Conservation (phyloP, 2,329 filamentous ascomycete species). For the Colletotrichum higginsianum region DNA sequence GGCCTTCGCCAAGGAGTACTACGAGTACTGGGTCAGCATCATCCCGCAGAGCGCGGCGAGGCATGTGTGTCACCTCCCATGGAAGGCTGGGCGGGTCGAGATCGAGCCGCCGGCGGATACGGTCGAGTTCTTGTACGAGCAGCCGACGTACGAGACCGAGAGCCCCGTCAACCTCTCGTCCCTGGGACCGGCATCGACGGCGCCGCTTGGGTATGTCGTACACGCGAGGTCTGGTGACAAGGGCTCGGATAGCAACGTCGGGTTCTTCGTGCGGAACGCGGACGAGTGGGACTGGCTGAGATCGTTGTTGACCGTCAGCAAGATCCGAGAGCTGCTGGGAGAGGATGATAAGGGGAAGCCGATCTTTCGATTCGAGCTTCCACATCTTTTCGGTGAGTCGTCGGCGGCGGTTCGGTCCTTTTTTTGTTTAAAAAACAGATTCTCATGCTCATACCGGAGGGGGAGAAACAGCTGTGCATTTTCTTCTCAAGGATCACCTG, state of each 20-base stretch:
- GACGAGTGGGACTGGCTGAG: constrained; percentile 50
- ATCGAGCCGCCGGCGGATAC: constrained; percentile 46
- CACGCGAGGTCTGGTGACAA: constrained; percentile 58
- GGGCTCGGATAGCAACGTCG: constrained; percentile 54
- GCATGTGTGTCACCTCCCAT: constrained; percentile 46
- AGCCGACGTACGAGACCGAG: constrained; percentile 48
- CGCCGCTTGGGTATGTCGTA: constrained; percentile 51
- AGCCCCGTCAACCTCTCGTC: constrained; percentile 45
- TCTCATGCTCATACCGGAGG: too few species aligned
- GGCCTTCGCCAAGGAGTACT: constrained; percentile 47
- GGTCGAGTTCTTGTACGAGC: constrained; percentile 45
- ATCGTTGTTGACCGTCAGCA: constrained; percentile 56
- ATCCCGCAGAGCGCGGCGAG: constrained; percentile 46
- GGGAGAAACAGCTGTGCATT: constrained; percentile 48
- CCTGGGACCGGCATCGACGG: constrained; percentile 48
- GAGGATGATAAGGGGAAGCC: constrained; percentile 54
- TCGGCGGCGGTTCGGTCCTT: not conserved
- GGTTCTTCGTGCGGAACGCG: constrained; percentile 44
- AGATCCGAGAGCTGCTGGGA: constrained; percentile 55
- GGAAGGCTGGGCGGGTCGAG: constrained; percentile 39
- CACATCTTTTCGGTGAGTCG: constrained; percentile 43
- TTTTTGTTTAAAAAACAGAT: not conserved
- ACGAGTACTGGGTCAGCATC: constrained; percentile 46
- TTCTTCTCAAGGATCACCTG: constrained; percentile 60
- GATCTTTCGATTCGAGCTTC: constrained; percentile 63